Base-by-base conservation (phyloP, 495 filamentous ascomycete genomes). In the Podospora australis region DNA sequence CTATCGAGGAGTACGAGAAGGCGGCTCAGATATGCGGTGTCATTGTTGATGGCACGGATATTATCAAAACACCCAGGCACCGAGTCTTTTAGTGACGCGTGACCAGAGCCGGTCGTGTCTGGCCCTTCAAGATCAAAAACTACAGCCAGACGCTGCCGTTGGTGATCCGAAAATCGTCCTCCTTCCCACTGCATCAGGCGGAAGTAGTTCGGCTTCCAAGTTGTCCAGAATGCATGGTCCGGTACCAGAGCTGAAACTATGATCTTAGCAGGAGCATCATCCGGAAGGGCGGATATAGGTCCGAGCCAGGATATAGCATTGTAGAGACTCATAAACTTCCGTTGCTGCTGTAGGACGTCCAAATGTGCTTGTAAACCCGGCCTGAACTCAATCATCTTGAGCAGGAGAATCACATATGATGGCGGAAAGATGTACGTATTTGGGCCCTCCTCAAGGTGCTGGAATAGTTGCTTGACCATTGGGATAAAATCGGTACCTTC, bases 81-180 rank as follows among this genome's bases (percentile, higher is more conserved):
- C 26, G 46, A 52, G 1, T 46, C 22, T 29, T 46, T 53, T 10
- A 57, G 26, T 0, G 45, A 23, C 20, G 25, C 19, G 8, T 16
- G 35, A 1, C 54, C 49, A 6, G 32, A 29, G 14, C 44, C 45
- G 11, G 54, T 45, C 1, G 43, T 40, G 38, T 57, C 54, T 7
- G 54, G 54, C 4, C 49, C 54, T 39, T 57, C 49, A 16, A 57
- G 50, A 28, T 57, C 50, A 32, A 57, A 57, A 10, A 57, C 39
- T 1, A 3, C 41, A 17, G 10, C 26, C 4, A 57, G 50, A 23
- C 38, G 45, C 35, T 26, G 40, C 21, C 23, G 46, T n/a, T 57
- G 54, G 24, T 8, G 7, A 10, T 50, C 36, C n/a, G 54, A 45
- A 25, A 57, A 47, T 10, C 10, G 32, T 4, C 45, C 54, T 13